phyloP scores from a whole-genome alignment of 2,329 filamentous ascomycete genomes.

The Parasarocladium wereldwijsianum region DNA sequence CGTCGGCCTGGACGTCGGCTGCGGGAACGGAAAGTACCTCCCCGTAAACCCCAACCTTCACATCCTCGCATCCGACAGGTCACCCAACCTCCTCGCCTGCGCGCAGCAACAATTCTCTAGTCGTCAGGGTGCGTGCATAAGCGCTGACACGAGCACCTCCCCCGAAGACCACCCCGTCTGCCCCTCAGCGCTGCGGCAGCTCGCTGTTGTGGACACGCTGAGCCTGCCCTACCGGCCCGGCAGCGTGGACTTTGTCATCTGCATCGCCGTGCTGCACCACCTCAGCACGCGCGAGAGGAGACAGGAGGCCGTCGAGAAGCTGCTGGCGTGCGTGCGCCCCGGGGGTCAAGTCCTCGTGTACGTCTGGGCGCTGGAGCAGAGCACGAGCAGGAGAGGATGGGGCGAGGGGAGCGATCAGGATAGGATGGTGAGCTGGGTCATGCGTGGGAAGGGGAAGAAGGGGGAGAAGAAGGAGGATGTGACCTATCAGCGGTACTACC shows the following conservation, averaged over 20 bases:
- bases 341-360: slow-evolving; percentile 65
- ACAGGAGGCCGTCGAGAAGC: slow-evolving; percentile 52
- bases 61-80: slow-evolving; percentile 71
- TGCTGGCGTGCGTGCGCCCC: slow-evolving; percentile 50
- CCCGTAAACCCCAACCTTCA: slow-evolving; percentile 62
- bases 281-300: slow-evolving; percentile 65
- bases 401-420: slow-evolving; percentile 73
- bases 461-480: slow-evolving; percentile 19
- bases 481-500: slow-evolving; percentile 84
- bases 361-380: slow-evolving; percentile 91
- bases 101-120: slow-evolving; percentile 35
- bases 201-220: slow-evolving; percentile 69
- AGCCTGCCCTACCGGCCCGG: slow-evolving; percentile 58
- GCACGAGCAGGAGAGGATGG: slow-evolving; percentile 71
- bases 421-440: slow-evolving; percentile 90
- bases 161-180: slow-evolving; percentile 48
- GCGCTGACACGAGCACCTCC: slow-evolving; percentile 36
- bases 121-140: background rate
- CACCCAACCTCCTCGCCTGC: background rate
- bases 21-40: slow-evolving; percentile 94
- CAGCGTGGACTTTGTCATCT: slow-evolving; percentile 69
- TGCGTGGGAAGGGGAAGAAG: slow-evolving; percentile 19
- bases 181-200: too few species aligned
- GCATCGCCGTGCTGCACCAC: slow-evolving; percentile 89
- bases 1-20: slow-evolving; percentile 81